Conservation (phyloP, 2,329 filamentous ascomycete genomes). For the Calonectria hongkongensis region DNA sequence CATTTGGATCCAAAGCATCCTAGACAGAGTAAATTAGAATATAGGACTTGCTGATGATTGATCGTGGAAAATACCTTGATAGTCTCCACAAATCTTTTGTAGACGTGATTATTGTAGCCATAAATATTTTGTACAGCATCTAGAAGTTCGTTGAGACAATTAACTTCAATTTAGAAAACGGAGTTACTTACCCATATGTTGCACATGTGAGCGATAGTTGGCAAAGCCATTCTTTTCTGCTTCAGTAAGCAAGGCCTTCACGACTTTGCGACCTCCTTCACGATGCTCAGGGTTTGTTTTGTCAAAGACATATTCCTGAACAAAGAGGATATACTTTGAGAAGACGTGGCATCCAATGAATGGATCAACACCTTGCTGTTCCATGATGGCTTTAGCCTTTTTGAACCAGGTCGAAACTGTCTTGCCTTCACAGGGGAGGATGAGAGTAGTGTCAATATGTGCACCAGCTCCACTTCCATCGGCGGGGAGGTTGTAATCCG, state of each 20-base stretch:
- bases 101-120: not conserved
- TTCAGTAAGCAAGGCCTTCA: not conserved
- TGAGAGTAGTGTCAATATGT: not conserved
- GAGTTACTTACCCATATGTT: slow-evolving; percentile 1
- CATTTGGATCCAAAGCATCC: slow-evolving; percentile 7
- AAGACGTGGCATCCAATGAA: slow-evolving; percentile 37
- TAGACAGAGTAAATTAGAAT: not conserved
- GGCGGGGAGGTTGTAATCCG: slow-evolving; percentile 3
- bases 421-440: not conserved
- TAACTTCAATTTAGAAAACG: too few relatives aligned
- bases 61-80: not conserved
- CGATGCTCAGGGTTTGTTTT: slow-evolving; percentile 28
- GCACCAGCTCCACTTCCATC: slow-evolving; percentile 4
- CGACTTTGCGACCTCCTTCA: slow-evolving; percentile 9
- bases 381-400: slow-evolving; percentile 2
- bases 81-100: slow-evolving; percentile 2
- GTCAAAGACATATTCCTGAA: slow-evolving; percentile 37
- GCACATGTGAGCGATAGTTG: not conserved
- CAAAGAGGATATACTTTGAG: slow-evolving; percentile 38
- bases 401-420: not conserved
- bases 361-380: slow-evolving; percentile 26
- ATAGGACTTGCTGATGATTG: not conserved
- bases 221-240: slow-evolving; percentile 1
- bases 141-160: not conserved
- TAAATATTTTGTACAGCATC: slow-evolving; percentile 2